Base-by-base conservation (phyloP, 2,329 filamentous ascomycete genomes). In the Teratosphaeria gauchensis region DNA sequence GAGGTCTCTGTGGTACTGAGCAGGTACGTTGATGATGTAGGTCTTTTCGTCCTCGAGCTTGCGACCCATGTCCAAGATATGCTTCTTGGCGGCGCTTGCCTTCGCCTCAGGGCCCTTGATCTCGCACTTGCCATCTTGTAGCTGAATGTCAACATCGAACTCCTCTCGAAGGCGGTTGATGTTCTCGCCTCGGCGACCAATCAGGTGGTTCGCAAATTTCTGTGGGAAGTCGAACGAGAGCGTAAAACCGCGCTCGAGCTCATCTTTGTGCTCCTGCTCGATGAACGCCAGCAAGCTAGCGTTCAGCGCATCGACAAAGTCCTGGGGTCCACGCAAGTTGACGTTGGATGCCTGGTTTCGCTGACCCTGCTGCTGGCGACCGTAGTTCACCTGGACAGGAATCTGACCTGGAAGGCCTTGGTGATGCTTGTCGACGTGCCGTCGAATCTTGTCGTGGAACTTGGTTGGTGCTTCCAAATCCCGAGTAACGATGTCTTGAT, bases 51-150 rank as follows among this genome's bases (percentile, higher is more conserved):
- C 94, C 56, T 95, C 91, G 68, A 95, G 83, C 71, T 89, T 89
- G 72, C 88, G 90, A 48, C 84, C 87, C 64, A 96, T 78, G 46
- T 85, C 82, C 63, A 86, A 79, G 65, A 99, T 96, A 69, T 96
- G 86, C 46, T 85, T 78, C 74, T 89, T 94, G 63, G 90, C 90
- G 55, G 85, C 84, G 73, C 96, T 91, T 1, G 92, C 90, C 80
- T 97, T 97, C 55, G 90, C 90, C 77, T 95, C 90, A 55, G 94
- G 92, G 30, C 95, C 94, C 79, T 95, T 96, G 66, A 99, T 84
- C 74, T 96, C 90, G 55, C 97, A 90, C 75, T 92, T 92, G 65
- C 94, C 94, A 68, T 96, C 90, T 65, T 95, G 86, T 46, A 97
- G 87, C 75, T 96, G 91, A 62, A 99, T 87, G 60, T 87, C 84